Evolutionary conservation across 2,329 filamentous ascomycete genomes (phyloP).

Genomic region (Venturia nashicola): DNA sequence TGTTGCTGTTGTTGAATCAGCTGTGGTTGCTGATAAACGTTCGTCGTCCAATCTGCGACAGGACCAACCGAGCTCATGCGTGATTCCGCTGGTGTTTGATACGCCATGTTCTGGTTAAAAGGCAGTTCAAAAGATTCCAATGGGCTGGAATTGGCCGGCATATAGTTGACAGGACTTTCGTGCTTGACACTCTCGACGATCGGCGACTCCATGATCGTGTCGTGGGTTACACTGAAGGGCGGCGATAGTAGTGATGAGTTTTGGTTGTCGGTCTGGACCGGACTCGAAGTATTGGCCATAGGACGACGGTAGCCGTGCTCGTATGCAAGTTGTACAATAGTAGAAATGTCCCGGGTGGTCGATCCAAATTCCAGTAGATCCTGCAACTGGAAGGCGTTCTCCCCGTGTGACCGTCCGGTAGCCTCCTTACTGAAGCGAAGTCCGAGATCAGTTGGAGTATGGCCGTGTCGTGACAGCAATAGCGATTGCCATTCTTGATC

Average conservation of each 20-base stretch:
- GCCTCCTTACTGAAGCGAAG: slow-evolving; percentile 39
- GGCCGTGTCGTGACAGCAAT: slow-evolving; percentile 40
- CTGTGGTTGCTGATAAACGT: slow-evolving; percentile 1
- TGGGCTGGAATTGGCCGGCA: slow-evolving; percentile 5
- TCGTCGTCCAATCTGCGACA: slow-evolving; percentile 2
- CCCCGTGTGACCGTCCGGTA: slow-evolving; percentile 10
- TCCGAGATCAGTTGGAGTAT: slow-evolving; percentile 32
- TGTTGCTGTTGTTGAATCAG: neutral
- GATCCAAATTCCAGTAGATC: slow-evolving; percentile 11
- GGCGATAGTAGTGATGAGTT: slow-evolving; percentile 1
- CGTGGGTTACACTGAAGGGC: slow-evolving; percentile 8
- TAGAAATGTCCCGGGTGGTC: neutral
- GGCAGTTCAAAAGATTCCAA: slow-evolving; percentile 5
- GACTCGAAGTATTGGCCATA: neutral
- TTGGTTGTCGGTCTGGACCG: neutral
- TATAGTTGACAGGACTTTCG: neutral
- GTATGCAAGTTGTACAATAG: slow-evolving; percentile 10
- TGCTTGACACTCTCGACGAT: neutral
- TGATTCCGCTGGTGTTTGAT: slow-evolving; percentile 6
- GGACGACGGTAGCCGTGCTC: slow-evolving; percentile 8
- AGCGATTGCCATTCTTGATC: slow-evolving; percentile 49
- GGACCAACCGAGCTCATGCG: slow-evolving; percentile 8
- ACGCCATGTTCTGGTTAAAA: slow-evolving; percentile 4
- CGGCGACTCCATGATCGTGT: slow-evolving; percentile 8
- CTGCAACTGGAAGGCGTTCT: slow-evolving; percentile 9